These are phyloP conservation scores for Phytophthora cactorum DNA, from an alignment of 352 stramenopile species.

Conservation along the genomic window DNA sequence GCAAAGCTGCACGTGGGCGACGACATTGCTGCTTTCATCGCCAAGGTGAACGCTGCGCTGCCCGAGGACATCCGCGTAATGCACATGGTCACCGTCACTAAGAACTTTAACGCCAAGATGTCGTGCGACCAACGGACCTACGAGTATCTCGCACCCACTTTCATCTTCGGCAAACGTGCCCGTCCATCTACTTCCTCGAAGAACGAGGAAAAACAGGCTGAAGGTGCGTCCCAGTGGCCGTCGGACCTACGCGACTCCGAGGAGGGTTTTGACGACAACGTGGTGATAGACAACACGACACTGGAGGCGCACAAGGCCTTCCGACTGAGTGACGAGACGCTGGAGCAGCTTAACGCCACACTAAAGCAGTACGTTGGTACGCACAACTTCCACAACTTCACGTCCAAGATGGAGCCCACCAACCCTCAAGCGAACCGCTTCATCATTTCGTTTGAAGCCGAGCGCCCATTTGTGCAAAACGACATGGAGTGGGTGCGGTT, in stretches of 20 bases:
- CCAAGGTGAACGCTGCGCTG: conserved; percentile 73
- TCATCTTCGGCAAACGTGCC: conserved; percentile 74
- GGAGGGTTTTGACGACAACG: conserved; percentile 38
- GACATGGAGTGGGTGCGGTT: conserved; percentile 96
- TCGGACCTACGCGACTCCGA: conserved; percentile 49
- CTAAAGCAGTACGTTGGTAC: conserved; percentile 85
- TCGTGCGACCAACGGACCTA: conserved; percentile 90
- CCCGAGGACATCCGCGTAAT: conserved; percentile 86
- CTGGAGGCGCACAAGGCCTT: conserved; percentile 79
- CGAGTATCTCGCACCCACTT: conserved; percentile 91
- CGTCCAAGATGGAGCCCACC: conserved; percentile 86
- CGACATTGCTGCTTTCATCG: conserved; percentile 68
- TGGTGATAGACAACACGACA: conserved; percentile 66
- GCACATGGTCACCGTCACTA: conserved; percentile 86
- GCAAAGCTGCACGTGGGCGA: conserved; percentile 87
- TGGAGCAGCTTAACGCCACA: conserved; percentile 54
- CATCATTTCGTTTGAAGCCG: conserved; percentile 92
- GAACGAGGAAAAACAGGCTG: not conserved
- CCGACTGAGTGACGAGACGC: conserved; percentile 64
- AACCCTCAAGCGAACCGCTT: conserved; percentile 89
- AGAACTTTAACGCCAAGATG: conserved; percentile 93
- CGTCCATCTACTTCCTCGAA: conserved; percentile 1
- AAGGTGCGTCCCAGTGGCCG: conserved; percentile 36
- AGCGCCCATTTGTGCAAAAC: conserved; percentile 85
- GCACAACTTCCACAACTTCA: conserved; percentile 98